phyloP scores from a whole-genome alignment of 2,329 filamentous ascomycete genomes.

The Diaporthe citri region DNA sequence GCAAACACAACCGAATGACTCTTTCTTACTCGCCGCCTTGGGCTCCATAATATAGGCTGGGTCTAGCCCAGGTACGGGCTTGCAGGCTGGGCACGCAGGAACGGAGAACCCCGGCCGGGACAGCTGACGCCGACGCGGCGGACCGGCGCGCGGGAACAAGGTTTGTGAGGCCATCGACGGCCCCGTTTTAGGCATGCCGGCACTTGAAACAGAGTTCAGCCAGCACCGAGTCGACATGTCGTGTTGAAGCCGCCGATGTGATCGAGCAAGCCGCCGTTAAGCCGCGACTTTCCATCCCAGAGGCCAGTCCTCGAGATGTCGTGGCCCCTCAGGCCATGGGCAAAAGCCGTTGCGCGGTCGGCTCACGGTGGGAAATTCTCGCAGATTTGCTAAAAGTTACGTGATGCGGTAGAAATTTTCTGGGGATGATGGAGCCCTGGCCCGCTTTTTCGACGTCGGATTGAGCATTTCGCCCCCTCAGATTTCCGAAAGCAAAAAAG shows the following conservation, averaged over 20 bases:
- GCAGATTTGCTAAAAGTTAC: conserved; percentile 34
- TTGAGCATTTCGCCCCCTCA: conserved; percentile 26
- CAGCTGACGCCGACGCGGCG: conserved; percentile 8
- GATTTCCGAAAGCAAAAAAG: conserved; percentile 18
- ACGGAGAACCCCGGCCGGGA: conserved; percentile 6
- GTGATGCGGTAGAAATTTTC: conserved; percentile 27
- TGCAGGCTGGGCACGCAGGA: conserved; percentile 10
- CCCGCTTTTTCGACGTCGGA: conserved; percentile 25
- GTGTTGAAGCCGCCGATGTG: conserved; percentile 14
- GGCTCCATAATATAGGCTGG: conserved; percentile 26
- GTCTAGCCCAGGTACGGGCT: conserved; percentile 19
- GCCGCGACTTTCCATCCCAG: conserved; percentile 31
- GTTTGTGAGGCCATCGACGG: conserved; percentile 35
- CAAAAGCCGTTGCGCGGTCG: conserved; percentile 18
- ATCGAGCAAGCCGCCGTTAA: conserved; percentile 17
- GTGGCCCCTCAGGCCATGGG: neutral
- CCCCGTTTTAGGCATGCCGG: conserved; percentile 19
- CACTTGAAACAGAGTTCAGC: conserved; percentile 11
- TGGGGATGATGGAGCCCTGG: conserved; percentile 19
- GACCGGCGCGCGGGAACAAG: neutral
- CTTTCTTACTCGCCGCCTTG: conserved; percentile 17
- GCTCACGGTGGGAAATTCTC: conserved; percentile 28
- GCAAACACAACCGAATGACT: conserved; percentile 32
- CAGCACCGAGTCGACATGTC: neutral
- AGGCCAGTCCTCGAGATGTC: conserved; percentile 3